Conservation (phyloP, 2,329 filamentous ascomycete species). For the Ascochyta pisi region DNA sequence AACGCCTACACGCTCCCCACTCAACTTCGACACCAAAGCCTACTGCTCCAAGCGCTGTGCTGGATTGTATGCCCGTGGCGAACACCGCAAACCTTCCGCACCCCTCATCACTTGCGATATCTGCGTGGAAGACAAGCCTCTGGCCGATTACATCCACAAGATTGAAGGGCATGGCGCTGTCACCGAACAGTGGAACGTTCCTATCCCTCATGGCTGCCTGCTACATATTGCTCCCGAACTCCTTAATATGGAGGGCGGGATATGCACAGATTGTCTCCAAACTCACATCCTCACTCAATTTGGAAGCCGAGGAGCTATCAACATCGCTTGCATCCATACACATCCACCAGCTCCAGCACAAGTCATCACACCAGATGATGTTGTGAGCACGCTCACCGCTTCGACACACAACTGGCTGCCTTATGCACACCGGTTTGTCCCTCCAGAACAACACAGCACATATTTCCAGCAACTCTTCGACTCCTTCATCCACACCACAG, state of each 20-base stretch:
- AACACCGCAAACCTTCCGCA: neutral
- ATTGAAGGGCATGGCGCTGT: neutral
- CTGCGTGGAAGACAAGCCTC: neutral
- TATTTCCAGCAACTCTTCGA: slow-evolving; percentile 1
- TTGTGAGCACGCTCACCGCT: neutral
- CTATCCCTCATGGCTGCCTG: slow-evolving; percentile 1
- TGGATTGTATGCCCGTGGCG: neutral
- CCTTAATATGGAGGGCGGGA: neutral
- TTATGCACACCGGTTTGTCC: neutral
- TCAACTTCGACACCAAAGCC: neutral
- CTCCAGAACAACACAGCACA: neutral
- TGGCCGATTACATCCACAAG: neutral
- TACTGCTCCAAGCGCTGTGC: slow-evolving; percentile 4
- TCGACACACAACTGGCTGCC: neutral
- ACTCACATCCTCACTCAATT: slow-evolving; percentile 2
- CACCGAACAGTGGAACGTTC: neutral
- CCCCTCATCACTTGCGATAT: neutral
- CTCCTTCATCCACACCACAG: neutral
- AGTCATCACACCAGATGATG: neutral
- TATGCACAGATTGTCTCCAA: neutral
- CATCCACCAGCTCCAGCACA: neutral
- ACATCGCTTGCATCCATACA: slow-evolving; percentile 1
- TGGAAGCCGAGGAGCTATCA: slow-evolving; percentile 1
- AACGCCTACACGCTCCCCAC: neutral
- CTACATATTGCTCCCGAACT: slow-evolving; percentile 1